Evolutionary conservation across 176 grass and related monocot species (phyloP).

Genomic region (Areca catechu): DNA sequence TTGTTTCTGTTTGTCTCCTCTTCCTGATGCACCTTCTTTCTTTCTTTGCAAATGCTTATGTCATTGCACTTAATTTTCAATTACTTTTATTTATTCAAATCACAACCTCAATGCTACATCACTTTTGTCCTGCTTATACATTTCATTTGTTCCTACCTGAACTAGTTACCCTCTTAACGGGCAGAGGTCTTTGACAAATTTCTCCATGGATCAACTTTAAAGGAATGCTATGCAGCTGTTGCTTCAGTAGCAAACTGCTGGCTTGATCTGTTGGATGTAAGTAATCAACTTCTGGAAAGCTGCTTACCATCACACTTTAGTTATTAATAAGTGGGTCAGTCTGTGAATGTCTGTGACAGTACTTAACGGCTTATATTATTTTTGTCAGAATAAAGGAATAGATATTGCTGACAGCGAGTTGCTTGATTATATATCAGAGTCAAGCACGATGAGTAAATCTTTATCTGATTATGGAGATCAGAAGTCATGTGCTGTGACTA

Average conservation of each 20-base stretch:
- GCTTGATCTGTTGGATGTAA: conserved; percentile 93
- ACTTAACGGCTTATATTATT: conserved; percentile 8
- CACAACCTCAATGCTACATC: too few relatives aligned
- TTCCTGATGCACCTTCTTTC: too few relatives aligned
- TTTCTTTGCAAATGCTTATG: too few relatives aligned
- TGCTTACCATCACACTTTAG: neutral
- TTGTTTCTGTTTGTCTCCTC: too few relatives aligned
- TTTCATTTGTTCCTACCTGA: too few relatives aligned
- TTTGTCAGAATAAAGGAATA: conserved; percentile 83
- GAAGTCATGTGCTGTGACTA: conserved; percentile 95
- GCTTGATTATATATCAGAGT: conserved; percentile 93
- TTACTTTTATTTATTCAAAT: too few relatives aligned
- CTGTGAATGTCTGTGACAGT: conserved; percentile 21
- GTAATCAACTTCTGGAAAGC: conserved; percentile 2
- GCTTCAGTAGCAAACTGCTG: conserved; percentile 91
- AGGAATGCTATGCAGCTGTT: conserved; percentile 95
- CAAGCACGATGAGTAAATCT: conserved; percentile 99
- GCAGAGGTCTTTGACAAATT: conserved; percentile 98
- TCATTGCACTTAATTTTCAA: too few relatives aligned
- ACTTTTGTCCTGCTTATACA: too few relatives aligned
- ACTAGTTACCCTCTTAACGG: conserved; percentile 34
- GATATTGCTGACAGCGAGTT: conserved; percentile 91
- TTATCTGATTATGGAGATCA: conserved; percentile 85
- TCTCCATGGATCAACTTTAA: conserved; percentile 90
- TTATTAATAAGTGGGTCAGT: neutral